Evolutionary conservation across 495 filamentous ascomycete genomes (phyloP).

Genomic region (Lepraria neglecta): DNA sequence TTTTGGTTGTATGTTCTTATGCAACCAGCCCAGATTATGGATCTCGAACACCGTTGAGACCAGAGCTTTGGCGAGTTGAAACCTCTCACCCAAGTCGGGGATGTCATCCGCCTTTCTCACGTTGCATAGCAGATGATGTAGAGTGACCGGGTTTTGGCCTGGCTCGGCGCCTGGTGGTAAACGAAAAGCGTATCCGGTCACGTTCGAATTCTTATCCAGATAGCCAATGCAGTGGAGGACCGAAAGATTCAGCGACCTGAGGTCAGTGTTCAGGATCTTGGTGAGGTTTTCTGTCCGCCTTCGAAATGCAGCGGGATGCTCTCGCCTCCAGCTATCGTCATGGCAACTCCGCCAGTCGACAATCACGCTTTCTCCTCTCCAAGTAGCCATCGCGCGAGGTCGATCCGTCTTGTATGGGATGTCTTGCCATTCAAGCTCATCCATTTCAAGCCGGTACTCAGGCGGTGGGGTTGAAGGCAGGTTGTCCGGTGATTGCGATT

Average conservation of each 20-base stretch:
- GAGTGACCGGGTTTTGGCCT: slow-evolving; percentile 19
- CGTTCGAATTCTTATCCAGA: slow-evolving; percentile 17
- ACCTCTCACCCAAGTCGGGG: slow-evolving; percentile 30
- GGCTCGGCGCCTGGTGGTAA: slow-evolving; percentile 16
- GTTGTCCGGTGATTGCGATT: not conserved
- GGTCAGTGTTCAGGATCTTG: slow-evolving; percentile 28
- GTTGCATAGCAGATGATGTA: slow-evolving; percentile 16
- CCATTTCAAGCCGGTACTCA: slow-evolving; percentile 22
- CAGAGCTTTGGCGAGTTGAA: slow-evolving; percentile 31
- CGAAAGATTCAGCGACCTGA: slow-evolving; percentile 20
- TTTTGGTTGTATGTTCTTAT: slow-evolving; percentile 35
- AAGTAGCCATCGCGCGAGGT: slow-evolving; percentile 25
- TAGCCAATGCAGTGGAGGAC: slow-evolving; percentile 30
- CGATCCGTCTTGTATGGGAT: slow-evolving; percentile 24
- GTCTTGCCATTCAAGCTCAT: slow-evolving; percentile 19
- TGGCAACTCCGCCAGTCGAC: slow-evolving; percentile 28
- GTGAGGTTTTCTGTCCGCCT: slow-evolving; percentile 25
- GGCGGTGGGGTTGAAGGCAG: slow-evolving; percentile 3
- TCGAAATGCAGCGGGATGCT: slow-evolving; percentile 24
- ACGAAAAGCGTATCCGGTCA: slow-evolving; percentile 26
- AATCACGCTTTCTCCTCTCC: slow-evolving; percentile 23
- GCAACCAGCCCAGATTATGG: slow-evolving; percentile 37
- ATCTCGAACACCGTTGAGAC: slow-evolving; percentile 35
- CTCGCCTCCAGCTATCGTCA: slow-evolving; percentile 26
- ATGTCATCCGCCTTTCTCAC: slow-evolving; percentile 15